phyloP scores from a whole-genome alignment of 179 eudicot species.

The Camellia oleifera region DNA sequence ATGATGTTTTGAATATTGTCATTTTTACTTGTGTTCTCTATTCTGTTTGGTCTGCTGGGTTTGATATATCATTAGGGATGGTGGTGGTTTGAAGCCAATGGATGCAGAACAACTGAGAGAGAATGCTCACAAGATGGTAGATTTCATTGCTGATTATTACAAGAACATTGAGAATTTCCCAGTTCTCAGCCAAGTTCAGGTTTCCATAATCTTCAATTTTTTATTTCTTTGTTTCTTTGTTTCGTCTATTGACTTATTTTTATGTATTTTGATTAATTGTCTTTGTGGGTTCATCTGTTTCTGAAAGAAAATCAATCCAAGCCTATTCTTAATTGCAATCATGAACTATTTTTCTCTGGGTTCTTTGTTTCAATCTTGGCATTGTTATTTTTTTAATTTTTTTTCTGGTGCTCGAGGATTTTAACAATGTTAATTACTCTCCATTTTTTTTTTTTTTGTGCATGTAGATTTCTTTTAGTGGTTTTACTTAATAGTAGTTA shows the following conservation, averaged over 20 bases:
- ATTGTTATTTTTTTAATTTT: background rate
- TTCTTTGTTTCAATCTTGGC: background rate
- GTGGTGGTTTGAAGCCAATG: slow-evolving; percentile 70
- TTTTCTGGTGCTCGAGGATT: too few species aligned
- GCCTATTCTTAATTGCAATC: background rate
- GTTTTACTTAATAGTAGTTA: background rate
- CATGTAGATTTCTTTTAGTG: background rate
- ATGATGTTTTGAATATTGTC: background rate
- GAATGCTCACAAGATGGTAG: slow-evolving; percentile 85
- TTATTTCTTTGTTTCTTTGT: background rate
- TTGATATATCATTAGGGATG: slow-evolving; percentile 28
- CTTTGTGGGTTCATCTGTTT: background rate
- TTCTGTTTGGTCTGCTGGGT: background rate
- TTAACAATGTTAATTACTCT: background rate
- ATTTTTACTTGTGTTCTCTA: background rate
- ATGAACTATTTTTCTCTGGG: background rate
- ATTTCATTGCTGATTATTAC: slow-evolving; percentile 96
- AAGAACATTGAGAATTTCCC: slow-evolving; percentile 73
- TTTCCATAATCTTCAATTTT: slow-evolving; percentile 17
- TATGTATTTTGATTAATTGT: background rate
- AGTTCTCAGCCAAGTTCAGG: slow-evolving; percentile 99
- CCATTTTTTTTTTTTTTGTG: too few species aligned
- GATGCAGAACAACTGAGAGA: slow-evolving; percentile 85
- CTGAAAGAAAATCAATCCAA: background rate
- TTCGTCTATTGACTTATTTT: background rate